These are phyloP conservation scores for Gentiana straminea DNA, from an alignment of 257 asterid genomes.

Conservation along the genomic window DNA sequence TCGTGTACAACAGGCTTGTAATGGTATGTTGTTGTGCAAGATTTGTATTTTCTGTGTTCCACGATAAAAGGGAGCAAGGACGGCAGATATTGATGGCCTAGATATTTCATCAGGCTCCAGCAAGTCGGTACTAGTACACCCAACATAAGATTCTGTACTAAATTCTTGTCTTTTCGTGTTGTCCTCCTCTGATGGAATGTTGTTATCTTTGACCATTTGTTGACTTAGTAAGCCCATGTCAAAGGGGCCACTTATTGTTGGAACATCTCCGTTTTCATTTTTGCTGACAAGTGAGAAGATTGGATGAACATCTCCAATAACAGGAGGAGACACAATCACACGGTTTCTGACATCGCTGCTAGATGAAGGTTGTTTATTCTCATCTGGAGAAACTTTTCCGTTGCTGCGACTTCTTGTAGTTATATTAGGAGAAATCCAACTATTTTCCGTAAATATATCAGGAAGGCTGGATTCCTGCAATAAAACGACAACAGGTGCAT, in stretches of 20 bases:
- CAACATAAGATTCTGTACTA: constrained; percentile 19
- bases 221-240: constrained; percentile 29
- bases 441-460: constrained; percentile 63
- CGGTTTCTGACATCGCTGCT: constrained; percentile 23
- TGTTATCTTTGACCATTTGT: constrained; percentile 26
- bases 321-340: constrained; percentile 19
- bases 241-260: constrained; percentile 25
- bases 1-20: constrained; percentile 43
- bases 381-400: constrained; percentile 28
- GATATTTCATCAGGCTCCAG: constrained; percentile 50
- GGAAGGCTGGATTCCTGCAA: constrained; percentile 97
- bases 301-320: constrained; percentile 26
- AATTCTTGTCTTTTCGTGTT: constrained; percentile 44
- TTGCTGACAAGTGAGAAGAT: constrained; percentile 22
- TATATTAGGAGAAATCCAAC: constrained; percentile 81
- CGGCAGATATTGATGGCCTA: constrained; percentile 44
- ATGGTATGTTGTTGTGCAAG: constrained; percentile 29
- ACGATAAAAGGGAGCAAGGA: constrained; percentile 40
- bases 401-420: constrained; percentile 62
- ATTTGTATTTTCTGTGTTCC: constrained; percentile 58
- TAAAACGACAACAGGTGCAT: not conserved
- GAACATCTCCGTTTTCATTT: constrained; percentile 6
- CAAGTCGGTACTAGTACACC: constrained; percentile 24
- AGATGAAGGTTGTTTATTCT: constrained; percentile 29
- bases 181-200: constrained; percentile 25